Evolutionary conservation across 441 rosid species (phyloP).

Genomic region (Brassica balearica): DNA sequence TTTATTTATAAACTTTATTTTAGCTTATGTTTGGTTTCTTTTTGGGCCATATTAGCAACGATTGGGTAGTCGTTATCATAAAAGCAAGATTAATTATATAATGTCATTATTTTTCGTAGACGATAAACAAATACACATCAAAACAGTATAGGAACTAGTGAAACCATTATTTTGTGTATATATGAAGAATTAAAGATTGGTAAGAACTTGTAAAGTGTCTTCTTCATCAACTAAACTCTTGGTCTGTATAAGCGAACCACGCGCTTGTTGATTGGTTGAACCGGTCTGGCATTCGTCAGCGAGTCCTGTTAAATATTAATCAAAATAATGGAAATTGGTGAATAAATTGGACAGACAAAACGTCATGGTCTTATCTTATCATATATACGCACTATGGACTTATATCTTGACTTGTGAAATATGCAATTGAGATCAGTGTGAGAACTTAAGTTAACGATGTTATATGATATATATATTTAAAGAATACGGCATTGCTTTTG

Average conservation of each 20-base stretch:
- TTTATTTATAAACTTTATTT: background rate
- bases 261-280: constrained; percentile 56
- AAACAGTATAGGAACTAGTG: constrained; percentile 10
- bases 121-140: background rate
- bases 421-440: background rate
- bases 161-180: constrained; percentile 11
- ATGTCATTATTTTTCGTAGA: constrained; percentile 5
- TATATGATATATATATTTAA: background rate
- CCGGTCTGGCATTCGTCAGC: constrained; percentile 66
- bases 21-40: background rate
- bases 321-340: background rate
- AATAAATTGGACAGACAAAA: background rate
- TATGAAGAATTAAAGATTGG: constrained; percentile 13
- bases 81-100: background rate
- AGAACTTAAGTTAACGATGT: background rate
- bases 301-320: constrained; percentile 51
- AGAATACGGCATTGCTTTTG: background rate
- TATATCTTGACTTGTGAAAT: constrained; percentile 11
- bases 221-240: constrained; percentile 5
- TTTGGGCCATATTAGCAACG: background rate
- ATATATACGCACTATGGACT: background rate
- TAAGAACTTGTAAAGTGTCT: background rate
- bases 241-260: constrained; percentile 52
- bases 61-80: background rate
- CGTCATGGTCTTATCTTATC: background rate